Evolutionary conservation across 768 basidiomycete species (phyloP).

Genomic region (Leccinum variicolor): DNA sequence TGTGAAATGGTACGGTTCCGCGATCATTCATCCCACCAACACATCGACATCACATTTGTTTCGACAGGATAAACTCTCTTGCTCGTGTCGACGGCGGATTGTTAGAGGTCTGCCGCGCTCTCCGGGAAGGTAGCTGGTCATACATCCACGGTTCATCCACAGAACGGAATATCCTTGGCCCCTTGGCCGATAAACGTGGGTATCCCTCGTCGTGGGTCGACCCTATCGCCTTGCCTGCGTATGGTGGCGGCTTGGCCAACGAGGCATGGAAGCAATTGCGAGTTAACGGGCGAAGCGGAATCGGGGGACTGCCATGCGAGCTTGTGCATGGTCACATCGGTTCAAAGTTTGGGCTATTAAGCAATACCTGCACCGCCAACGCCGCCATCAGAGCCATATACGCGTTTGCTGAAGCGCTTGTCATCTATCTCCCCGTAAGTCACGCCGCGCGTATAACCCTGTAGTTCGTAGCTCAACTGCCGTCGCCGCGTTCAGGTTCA

Average conservation of each 20-base stretch:
- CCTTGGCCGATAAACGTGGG: slow-evolving; percentile 54
- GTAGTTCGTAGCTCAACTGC: not conserved
- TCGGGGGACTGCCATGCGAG: slow-evolving; percentile 77
- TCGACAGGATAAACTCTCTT: slow-evolving; percentile 57
- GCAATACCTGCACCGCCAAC: slow-evolving; percentile 60
- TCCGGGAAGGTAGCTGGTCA: slow-evolving; percentile 57
- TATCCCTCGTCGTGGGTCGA: slow-evolving; percentile 63
- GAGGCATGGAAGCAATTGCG: slow-evolving; percentile 54
- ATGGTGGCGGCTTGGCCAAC: slow-evolving; percentile 53
- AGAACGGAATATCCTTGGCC: slow-evolving; percentile 40
- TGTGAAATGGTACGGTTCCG: slow-evolving; percentile 54
- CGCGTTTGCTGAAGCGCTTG: slow-evolving; percentile 61
- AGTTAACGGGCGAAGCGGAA: slow-evolving; percentile 45
- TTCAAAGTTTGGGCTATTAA: slow-evolving; percentile 42
- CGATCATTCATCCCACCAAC: not conserved
- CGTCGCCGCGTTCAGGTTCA: slow-evolving; percentile 50
- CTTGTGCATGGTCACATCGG: slow-evolving; percentile 63
- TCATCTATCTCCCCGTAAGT: slow-evolving; percentile 70
- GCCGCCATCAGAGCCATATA: slow-evolving; percentile 47
- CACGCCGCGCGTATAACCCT: slow-evolving; percentile 2
- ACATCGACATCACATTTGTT: not conserved
- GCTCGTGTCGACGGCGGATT: slow-evolving; percentile 66
- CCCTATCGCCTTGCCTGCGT: slow-evolving; percentile 54
- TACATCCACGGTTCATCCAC: slow-evolving; percentile 46
- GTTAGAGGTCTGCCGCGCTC: slow-evolving; percentile 47